Conservation (phyloP, 306 rosid species). For the Quercus dentata region DNA sequence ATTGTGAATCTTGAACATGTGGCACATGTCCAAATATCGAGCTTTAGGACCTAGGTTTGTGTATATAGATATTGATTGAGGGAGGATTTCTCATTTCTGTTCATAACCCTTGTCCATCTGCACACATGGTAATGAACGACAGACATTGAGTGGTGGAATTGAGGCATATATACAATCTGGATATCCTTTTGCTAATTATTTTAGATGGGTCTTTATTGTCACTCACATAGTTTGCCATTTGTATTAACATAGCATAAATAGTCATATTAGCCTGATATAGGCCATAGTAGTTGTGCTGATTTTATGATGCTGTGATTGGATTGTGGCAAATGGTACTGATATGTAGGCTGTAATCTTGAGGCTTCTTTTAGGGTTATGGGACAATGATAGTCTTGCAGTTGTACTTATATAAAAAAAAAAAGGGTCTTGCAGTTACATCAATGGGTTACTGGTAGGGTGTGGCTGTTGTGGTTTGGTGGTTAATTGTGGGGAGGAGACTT, state of each 20-base stretch:
- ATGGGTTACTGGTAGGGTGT: not conserved
- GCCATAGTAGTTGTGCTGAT: not conserved
- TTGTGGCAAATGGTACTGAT: not conserved
- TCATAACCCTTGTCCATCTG: not conserved
- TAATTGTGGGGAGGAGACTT: not conserved
- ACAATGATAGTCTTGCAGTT: not conserved
- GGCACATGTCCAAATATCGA: not conserved
- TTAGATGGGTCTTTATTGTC: not conserved
- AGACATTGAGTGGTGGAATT: not conserved
- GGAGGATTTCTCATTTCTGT: not conserved
- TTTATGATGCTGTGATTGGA: not conserved
- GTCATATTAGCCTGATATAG: constrained; percentile 9
- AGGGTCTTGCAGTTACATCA: not conserved
- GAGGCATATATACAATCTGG: not conserved
- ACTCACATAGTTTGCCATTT: not conserved
- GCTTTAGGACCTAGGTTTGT: not conserved
- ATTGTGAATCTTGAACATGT: not conserved
- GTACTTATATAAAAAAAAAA: not conserved
- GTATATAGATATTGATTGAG: not conserved
- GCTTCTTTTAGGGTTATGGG: not conserved
- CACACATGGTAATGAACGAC: not conserved
- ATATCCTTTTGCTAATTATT: not conserved
- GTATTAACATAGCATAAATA: not conserved
- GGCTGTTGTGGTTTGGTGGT: not conserved
- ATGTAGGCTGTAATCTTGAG: not conserved